Evolutionary conservation across 805 yeast species (phyloP).

Genomic region (Kuraishia ogatae): DNA sequence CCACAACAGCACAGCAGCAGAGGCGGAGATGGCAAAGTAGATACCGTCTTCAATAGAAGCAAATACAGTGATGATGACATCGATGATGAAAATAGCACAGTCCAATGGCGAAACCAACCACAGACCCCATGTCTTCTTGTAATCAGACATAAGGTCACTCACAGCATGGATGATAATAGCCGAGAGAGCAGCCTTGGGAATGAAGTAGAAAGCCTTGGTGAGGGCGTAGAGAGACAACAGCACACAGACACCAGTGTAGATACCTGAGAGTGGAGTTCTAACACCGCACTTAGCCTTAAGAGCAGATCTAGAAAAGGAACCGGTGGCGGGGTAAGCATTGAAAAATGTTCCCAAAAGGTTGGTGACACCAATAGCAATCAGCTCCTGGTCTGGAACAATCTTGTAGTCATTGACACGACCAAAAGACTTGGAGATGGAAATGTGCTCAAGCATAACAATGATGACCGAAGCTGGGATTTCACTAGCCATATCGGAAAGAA

Average conservation of each 20-base stretch:
- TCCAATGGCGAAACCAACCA: conserved; percentile 74
- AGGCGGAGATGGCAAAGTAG: conserved; percentile 83
- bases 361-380: conserved; percentile 87
- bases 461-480: conserved; percentile 84
- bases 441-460: conserved; percentile 80
- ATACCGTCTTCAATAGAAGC: conserved; percentile 81
- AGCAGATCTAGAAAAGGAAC: conserved; percentile 92
- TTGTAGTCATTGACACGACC: conserved; percentile 90
- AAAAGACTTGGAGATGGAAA: conserved; percentile 87
- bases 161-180: conserved; percentile 95
- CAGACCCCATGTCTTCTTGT: conserved; percentile 54
- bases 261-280: conserved; percentile 87
- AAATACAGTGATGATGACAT: conserved; percentile 69
- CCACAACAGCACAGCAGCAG: conserved; percentile 64
- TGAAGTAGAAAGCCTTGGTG: conserved; percentile 77
- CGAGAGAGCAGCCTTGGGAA: conserved; percentile 80
- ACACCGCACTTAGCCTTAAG: conserved; percentile 93
- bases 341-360: conserved; percentile 88
- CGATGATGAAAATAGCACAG: conserved; percentile 60
- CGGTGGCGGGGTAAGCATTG: conserved; percentile 92
- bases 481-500: conserved; percentile 52
- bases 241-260: conserved; percentile 84
- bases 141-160: conserved; percentile 70
- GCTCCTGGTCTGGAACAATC: conserved; percentile 87
- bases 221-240: conserved; percentile 77